A percentile compares a stretch with the other conserved stretches of the same genome.
phyloP scores from a whole-genome alignment of 2,329 filamentous ascomycete genomes.

The Coniochaeta sp. region DNA sequence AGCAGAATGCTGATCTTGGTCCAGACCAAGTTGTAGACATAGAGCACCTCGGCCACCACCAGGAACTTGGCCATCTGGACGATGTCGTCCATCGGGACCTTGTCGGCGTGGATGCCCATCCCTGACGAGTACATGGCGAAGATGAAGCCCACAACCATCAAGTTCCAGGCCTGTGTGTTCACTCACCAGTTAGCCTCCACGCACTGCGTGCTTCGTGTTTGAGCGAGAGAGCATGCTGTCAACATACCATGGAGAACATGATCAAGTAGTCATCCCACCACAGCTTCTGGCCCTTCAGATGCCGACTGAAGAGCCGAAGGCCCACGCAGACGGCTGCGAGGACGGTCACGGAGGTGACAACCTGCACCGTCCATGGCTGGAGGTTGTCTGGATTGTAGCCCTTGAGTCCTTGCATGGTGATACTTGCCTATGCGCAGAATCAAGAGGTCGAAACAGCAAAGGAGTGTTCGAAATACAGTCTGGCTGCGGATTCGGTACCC shows the following conservation, averaged over 20 bases:
- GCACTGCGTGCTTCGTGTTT: not conserved
- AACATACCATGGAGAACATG: constrained; percentile 36
- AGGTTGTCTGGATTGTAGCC: constrained; percentile 27
- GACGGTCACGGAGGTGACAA: constrained; percentile 31
- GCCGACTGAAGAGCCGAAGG: constrained; percentile 32
- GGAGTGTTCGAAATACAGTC: not conserved
- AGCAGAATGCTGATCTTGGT: constrained; percentile 42
- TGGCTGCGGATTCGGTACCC: not conserved
- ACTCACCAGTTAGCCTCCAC: not conserved
- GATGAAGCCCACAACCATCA: constrained; percentile 36
- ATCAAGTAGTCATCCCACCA: constrained; percentile 47
- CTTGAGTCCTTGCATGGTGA: constrained; percentile 14
- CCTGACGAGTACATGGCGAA: constrained; percentile 37
- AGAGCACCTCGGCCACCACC: constrained; percentile 38
- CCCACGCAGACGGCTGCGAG: constrained; percentile 28
- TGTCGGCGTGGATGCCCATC: constrained; percentile 38
- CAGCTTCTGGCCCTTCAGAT: constrained; percentile 30
- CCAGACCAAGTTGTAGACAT: constrained; percentile 38
- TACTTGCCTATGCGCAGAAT: not conserved
- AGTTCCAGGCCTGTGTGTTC: constrained; percentile 28
- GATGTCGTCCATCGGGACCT: constrained; percentile 25
- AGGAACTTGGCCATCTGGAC: constrained; percentile 38
- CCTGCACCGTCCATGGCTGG: constrained; percentile 33
- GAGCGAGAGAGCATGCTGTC: not conserved
- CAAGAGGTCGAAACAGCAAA: not conserved